A percentile compares a stretch with the other conserved stretches of the same genome.
phyloP scores from a whole-genome alignment of 345 rosid species.

The Citrus hindsii region DNA sequence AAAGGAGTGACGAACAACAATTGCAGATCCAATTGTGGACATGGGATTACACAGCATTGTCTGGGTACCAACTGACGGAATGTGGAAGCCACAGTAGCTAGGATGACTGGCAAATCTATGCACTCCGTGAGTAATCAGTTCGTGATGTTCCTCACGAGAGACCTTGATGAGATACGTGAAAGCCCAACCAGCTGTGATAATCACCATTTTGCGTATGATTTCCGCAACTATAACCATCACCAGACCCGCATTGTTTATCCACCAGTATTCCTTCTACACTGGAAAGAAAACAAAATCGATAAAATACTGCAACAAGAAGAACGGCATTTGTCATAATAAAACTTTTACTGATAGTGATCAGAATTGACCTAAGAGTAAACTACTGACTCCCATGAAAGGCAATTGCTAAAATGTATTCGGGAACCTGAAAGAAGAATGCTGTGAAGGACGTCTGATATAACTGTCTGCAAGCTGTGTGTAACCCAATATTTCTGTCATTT shows the following conservation, averaged over 20 bases:
- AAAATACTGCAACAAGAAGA: slow-evolving; percentile 50
- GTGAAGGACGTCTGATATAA: slow-evolving; percentile 51
- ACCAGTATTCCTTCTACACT: slow-evolving; percentile 53
- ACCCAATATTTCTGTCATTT: slow-evolving; percentile 53
- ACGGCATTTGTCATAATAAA: slow-evolving; percentile 50
- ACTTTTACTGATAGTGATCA: slow-evolving; percentile 58
- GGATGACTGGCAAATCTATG: slow-evolving; percentile 62
- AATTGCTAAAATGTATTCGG: slow-evolving; percentile 55
- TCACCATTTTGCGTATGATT: slow-evolving; percentile 51
- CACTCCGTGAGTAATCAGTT: slow-evolving; percentile 54
- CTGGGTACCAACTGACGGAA: slow-evolving; percentile 77
- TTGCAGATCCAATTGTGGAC: slow-evolving; percentile 50
- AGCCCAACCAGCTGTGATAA: slow-evolving; percentile 64
- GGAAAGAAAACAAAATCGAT: slow-evolving; percentile 48
- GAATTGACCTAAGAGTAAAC: slow-evolving; percentile 53
- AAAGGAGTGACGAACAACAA: slow-evolving; percentile 66
- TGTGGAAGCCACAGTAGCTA: slow-evolving; percentile 59
- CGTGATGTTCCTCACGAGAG: slow-evolving; percentile 46
- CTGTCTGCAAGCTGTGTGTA: slow-evolving; percentile 49
- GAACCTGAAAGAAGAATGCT: slow-evolving; percentile 52
- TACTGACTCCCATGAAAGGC: slow-evolving; percentile 42
- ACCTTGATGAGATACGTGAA: slow-evolving; percentile 29
- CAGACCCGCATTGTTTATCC: slow-evolving; percentile 59
- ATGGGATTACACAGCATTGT: slow-evolving; percentile 73
- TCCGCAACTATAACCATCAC: slow-evolving; percentile 50